Evolutionary conservation across 2,329 filamentous ascomycete genomes (phyloP).

Genomic region (Sporothrix protearum): DNA sequence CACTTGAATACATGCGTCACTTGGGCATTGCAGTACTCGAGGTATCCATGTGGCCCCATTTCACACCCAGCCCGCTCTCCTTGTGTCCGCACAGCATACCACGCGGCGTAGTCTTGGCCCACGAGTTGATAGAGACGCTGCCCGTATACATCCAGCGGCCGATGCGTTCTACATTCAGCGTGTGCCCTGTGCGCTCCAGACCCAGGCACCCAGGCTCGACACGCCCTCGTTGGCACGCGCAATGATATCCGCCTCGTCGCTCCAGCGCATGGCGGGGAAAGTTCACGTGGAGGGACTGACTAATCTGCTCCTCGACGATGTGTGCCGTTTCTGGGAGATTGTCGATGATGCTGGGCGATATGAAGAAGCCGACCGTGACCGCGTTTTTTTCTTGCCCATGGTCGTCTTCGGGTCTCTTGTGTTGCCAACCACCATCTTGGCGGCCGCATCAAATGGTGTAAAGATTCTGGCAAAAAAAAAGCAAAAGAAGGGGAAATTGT

Average conservation of each 20-base stretch:
- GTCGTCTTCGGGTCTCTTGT: neutral
- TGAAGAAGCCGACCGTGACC: conserved; percentile 52
- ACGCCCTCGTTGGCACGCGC: conserved; percentile 46
- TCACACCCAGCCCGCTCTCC: neutral
- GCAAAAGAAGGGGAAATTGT: neutral
- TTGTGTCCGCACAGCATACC: neutral
- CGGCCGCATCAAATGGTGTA: conserved; percentile 35
- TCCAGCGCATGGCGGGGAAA: conserved; percentile 45
- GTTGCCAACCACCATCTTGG: conserved; percentile 35
- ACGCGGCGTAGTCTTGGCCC: conserved; percentile 1
- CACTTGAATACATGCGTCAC: conserved; percentile 3
- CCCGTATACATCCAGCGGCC: conserved; percentile 49
- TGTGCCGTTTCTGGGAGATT: conserved; percentile 54
- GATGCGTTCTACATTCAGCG: conserved; percentile 46
- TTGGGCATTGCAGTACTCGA: conserved; percentile 2
- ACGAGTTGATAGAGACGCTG: conserved; percentile 51
- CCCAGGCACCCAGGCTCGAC: conserved; percentile 50
- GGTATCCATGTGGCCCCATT: neutral
- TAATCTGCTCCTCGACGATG: conserved; percentile 55
- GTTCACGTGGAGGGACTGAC: no score
- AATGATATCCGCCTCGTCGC: conserved; percentile 44
- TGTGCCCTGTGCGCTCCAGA: conserved; percentile 49
- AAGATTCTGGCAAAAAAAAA: neutral
- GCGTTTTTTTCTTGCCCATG: conserved; percentile 34
- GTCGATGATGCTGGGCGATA: conserved; percentile 56